Base-by-base conservation (phyloP, 345 rosid species). In the Boechera retrofracta region DNA sequence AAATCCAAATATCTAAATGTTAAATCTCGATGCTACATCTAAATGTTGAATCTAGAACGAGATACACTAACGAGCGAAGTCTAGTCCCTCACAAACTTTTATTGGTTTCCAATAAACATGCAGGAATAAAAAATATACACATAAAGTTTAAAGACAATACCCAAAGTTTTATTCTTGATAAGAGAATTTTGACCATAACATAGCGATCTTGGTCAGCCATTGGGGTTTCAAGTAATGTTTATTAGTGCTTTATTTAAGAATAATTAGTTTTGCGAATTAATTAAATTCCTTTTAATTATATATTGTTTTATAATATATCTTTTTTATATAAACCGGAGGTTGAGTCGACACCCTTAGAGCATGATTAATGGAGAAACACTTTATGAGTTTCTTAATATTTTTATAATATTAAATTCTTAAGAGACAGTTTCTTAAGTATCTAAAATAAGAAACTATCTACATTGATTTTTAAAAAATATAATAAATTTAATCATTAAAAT, bases 111-210 rank as follows among this genome's bases (percentile, higher is more conserved):
- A 55, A 31, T 47, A 67, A 51, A 58, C 52, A 38, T 59, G 45
- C 41, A 28, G 9, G 12, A 21, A 44, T 76, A 36, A 39, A 59
- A 68, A 76, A 59, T 28, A 28, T 36, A 26, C 10, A 38, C 26
- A 65, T 6, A 59, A 49, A 69, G 36, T 49, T 49, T 67, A 67
- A 49, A 29, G 58, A 29, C 55, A 74, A 45, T 6, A n/a, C 54
- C n/a, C 29, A 51, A 67, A 66, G 68, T 59, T 67, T 53, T 67
- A 67, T 68, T 76, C 79, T 38, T 54, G 35, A 49, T 49, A 49
- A 75, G 53, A 57, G 67, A 54, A 42, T 65, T 65, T 74, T 74
- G 61, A 60, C 68, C 69, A 67, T 12, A 48, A 59, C 12, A 15
- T 44, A 59, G 59, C 41, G 13, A 64, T 65, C 65, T 32, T 13